Evolutionary conservation across 176 grass and related monocot species (phyloP), one percentile per base, ranked within the genome.

Genomic region (Thalia dealbata): DNA sequence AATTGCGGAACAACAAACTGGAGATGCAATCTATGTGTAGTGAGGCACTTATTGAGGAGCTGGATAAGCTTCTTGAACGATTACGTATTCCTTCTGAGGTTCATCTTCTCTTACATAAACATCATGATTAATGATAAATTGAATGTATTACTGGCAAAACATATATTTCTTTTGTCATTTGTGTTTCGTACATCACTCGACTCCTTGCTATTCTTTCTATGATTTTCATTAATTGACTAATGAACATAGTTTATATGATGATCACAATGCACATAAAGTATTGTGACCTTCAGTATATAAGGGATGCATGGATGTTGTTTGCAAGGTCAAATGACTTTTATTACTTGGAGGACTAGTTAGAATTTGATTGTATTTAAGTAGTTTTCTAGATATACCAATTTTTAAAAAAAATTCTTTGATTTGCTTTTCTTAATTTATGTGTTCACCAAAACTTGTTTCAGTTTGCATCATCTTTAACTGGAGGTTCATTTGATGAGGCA

Each of bases 11-110:
- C 44, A 99, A 99, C 21, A 91, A 67, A 50, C 84, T 99, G 79
- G 90, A 91, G 80, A 90, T 93, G 90, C 89, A 92, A 55, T 99
- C 90, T 75, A 79, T 90, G 78, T 88, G 85, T 85, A 92, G 89
- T 50, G 86, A 91, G 82, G 78, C 75, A 70, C 85, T 99, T 24
- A 74, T 99, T 61, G 95, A 93, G 52, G 95, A 99, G 76, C 77
- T 93, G 75, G 95, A 93, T 74, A 93, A 88, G 71, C 79, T 99
- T 52, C 87, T 95, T 68, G 86, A 84, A 54, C 74, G 82, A 29
- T 82, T 99, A 52, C 77, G 83, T 45, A 91, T 99, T 81, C 90
- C 90, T 14, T 87, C 81, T 64, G 95, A 93, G 95, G 95, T 99
- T 86, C 35, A 69, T 69, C 18, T 62, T 71, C 10, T 46, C n/a